Conservation (phyloP, 1,284 basidiomycete species). For the Tausonia pullulans region DNA sequence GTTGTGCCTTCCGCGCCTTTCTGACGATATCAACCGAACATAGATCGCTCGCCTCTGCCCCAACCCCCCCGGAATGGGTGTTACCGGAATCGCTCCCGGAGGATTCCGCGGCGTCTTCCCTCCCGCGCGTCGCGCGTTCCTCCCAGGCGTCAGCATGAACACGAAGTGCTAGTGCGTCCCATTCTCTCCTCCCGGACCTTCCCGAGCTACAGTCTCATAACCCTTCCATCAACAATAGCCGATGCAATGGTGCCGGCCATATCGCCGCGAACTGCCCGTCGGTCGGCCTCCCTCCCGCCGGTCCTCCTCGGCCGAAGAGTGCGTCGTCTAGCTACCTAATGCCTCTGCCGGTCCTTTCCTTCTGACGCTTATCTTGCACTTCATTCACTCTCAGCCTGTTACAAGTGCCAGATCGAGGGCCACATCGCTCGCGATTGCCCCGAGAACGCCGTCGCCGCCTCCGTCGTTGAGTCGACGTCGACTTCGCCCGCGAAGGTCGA, state of each 20-base stretch:
- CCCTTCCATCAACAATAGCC: conserved; percentile 21
- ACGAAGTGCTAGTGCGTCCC: conserved; percentile 32
- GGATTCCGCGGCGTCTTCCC: conserved; percentile 6
- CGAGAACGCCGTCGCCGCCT: not conserved
- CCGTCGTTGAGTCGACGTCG: not conserved
- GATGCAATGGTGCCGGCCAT: conserved; percentile 35
- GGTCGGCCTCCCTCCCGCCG: conserved; percentile 21
- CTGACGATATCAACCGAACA: not conserved
- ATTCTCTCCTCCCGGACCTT: not conserved
- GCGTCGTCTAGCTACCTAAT: not conserved
- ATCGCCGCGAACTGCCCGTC: conserved; percentile 35
- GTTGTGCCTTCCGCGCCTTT: not conserved
- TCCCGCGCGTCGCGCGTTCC: not conserved
- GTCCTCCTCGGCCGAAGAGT: conserved; percentile 21
- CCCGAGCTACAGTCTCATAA: not conserved
- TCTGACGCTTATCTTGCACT: not conserved
- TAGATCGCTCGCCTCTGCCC: conserved; percentile 9
- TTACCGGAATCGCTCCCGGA: not conserved
- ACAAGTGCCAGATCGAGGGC: conserved; percentile 34
- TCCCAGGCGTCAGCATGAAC: not conserved
- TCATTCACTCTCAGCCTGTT: conserved; percentile 22
- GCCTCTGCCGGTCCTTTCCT: not conserved
- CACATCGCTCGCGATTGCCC: conserved; percentile 28
- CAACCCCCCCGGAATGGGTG: not conserved
- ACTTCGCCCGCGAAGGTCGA: not conserved